Percentiles rank a stretch among this genome's conserved stretches.
Conservation (phyloP, 495 filamentous ascomycete species). For the Chaetomium cochliodes region DNA sequence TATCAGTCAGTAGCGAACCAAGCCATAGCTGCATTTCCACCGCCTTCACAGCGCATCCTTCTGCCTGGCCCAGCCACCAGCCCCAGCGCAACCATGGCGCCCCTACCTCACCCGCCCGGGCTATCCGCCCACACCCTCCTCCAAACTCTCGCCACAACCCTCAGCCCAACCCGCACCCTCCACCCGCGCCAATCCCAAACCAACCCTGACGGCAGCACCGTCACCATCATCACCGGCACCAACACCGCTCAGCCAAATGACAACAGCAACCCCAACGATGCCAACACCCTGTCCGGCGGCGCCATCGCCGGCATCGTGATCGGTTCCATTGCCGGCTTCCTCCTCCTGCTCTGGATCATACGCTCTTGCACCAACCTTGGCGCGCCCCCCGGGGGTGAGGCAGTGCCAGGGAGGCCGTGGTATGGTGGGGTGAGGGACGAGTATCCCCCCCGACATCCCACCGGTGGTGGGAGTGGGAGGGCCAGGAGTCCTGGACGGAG, state of each 20-base stretch:
- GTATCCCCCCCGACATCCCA: constrained; percentile 9
- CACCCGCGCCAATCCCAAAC: constrained; percentile 14
- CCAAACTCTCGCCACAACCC: background rate
- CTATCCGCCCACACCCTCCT: constrained; percentile 1
- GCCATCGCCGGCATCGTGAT: constrained; percentile 62
- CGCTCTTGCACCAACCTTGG: constrained; percentile 43
- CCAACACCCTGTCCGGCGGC: constrained; percentile 49
- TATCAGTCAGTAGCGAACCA: no score
- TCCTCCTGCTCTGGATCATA: constrained; percentile 56
- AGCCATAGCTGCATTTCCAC: no score
- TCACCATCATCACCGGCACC: constrained; percentile 19
- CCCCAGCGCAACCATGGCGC: background rate
- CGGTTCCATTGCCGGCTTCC: constrained; percentile 55
- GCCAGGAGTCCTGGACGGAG: constrained; percentile 2
- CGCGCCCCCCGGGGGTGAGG: constrained; percentile 29
- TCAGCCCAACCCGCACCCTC: constrained; percentile 15
- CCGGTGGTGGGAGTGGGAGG: background rate
- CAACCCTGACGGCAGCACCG: constrained; percentile 15
- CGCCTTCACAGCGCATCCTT: no score
- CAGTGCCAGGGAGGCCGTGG: constrained; percentile 27
- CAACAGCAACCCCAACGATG: constrained; percentile 14
- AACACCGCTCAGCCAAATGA: background rate
- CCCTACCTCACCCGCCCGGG: background rate
- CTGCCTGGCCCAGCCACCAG: no score
- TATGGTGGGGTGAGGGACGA: constrained; percentile 32